A percentile compares a stretch with the other conserved stretches of the same genome.
These are phyloP conservation scores for Ligustrum vulgare DNA, from an alignment of 257 asterid species.

Conservation along the genomic window DNA sequence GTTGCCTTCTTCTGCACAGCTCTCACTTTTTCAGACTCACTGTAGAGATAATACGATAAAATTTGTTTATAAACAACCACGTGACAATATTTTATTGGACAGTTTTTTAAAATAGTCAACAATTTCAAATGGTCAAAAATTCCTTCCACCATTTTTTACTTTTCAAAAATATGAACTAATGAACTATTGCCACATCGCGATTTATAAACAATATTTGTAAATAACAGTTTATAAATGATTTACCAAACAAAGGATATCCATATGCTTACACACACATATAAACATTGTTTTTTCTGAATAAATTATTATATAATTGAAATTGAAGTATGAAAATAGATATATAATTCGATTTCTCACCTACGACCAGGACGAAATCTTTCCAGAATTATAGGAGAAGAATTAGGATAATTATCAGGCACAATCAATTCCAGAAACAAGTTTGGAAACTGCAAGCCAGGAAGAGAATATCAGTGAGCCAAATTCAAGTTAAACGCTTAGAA, in stretches of 20 bases:
- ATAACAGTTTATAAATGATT: too few relatives aligned
- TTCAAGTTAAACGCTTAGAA: background rate
- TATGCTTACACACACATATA: background rate
- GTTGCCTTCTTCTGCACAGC: conserved; percentile 41
- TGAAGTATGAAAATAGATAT: background rate
- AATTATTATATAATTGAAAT: background rate
- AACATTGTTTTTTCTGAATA: background rate
- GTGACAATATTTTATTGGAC: too few relatives aligned
- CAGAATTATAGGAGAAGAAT: conserved; percentile 40
- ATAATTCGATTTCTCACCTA: conserved; percentile 34
- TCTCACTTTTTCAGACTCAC: conserved; percentile 35
- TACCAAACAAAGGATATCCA: too few relatives aligned
- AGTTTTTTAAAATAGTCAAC: too few relatives aligned
- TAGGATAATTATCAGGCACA: conserved; percentile 46
- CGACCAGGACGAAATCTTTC: conserved; percentile 26
- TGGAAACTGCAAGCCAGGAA: conserved; percentile 33
- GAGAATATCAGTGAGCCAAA: background rate
- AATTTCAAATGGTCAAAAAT: too few relatives aligned
- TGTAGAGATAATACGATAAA: conserved; percentile 12
- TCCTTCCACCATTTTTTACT: too few relatives aligned
- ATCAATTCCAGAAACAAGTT: conserved; percentile 37
- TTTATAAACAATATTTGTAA: too few relatives aligned
- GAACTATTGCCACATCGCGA: too few relatives aligned
- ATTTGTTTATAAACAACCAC: too few relatives aligned
- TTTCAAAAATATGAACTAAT: too few relatives aligned